A percentile compares a stretch with the other conserved stretches of the same genome.
Conservation (phyloP, 1,139 yeast species). For the Suhomyces coccinellae region DNA sequence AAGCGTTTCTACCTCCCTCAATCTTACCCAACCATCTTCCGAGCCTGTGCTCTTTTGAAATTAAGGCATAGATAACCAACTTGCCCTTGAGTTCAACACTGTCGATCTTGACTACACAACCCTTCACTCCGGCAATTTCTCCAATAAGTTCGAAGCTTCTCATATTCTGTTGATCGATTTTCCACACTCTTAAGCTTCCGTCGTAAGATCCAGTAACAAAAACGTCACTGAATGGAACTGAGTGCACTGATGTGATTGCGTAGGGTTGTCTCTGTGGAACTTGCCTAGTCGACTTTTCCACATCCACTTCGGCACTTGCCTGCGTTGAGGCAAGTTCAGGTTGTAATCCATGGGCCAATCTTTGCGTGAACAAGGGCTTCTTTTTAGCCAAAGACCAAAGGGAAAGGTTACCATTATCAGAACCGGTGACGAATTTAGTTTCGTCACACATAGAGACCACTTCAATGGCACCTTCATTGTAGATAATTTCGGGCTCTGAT, state of each 20-base stretch:
- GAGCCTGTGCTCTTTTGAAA: slow-evolving; percentile 81
- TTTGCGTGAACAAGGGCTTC: slow-evolving; percentile 71
- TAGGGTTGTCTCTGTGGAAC: slow-evolving; percentile 75
- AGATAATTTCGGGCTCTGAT: slow-evolving; percentile 36
- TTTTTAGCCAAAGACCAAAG: slow-evolving; percentile 90
- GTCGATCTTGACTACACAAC: slow-evolving; percentile 70
- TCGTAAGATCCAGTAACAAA: slow-evolving; percentile 88
- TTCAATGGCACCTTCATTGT: slow-evolving; percentile 86
- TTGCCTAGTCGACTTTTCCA: slow-evolving; percentile 43
- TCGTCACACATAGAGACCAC: slow-evolving; percentile 91
- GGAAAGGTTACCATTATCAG: slow-evolving; percentile 86
- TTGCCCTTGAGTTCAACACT: slow-evolving; percentile 55
- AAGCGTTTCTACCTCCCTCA: slow-evolving; percentile 44
- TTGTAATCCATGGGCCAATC: slow-evolving; percentile 77
- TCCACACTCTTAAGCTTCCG: slow-evolving; percentile 79
- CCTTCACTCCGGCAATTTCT: slow-evolving; percentile 58
- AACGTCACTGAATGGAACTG: slow-evolving; percentile 86
- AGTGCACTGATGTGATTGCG: slow-evolving; percentile 79
- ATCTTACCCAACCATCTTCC: slow-evolving; percentile 72
- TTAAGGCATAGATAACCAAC: slow-evolving; percentile 61
- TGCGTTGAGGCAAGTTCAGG: slow-evolving; percentile 46
- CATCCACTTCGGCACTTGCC: slow-evolving; percentile 69
- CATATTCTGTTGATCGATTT: slow-evolving; percentile 56
- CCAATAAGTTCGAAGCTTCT: slow-evolving; percentile 61
- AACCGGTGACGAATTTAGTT: slow-evolving; percentile 88